Conservation (phyloP, 495 filamentous ascomycete genomes). For the Penicillium fimorum region DNA sequence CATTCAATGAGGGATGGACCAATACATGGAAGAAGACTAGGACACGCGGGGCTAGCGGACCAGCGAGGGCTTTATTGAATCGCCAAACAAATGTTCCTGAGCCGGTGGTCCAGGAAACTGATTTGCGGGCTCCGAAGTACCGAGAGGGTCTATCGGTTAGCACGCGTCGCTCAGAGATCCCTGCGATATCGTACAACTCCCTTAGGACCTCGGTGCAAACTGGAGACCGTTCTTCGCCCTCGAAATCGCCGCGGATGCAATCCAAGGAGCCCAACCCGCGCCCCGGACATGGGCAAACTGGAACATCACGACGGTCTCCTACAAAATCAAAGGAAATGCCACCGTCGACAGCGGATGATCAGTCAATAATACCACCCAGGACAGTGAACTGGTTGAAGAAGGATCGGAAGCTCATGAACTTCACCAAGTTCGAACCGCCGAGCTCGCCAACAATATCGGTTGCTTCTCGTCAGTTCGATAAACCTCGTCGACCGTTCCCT, state of each 20-base stretch:
- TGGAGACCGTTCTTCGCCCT: background rate
- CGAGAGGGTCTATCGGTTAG: slow-evolving; percentile 7
- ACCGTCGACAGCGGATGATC: background rate
- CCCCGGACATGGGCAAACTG: background rate
- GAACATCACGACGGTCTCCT: slow-evolving; percentile 1
- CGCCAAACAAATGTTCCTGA: background rate
- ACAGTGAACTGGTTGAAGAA: slow-evolving; percentile 41
- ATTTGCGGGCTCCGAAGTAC: slow-evolving; percentile 9
- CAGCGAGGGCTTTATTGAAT: background rate
- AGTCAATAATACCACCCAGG: slow-evolving; percentile 5
- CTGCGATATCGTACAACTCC: background rate
- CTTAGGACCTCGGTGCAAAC: background rate
- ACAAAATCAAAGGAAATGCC: slow-evolving; percentile 8
- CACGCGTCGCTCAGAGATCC: slow-evolving; percentile 3
- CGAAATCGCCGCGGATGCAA: slow-evolving; percentile 6
- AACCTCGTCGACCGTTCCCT: slow-evolving; percentile 5
- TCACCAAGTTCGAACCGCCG: slow-evolving; percentile 39
- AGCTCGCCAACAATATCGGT: slow-evolving; percentile 39
- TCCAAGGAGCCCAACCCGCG: background rate
- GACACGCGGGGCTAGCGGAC: background rate
- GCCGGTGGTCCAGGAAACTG: slow-evolving; percentile 23
- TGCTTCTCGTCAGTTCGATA: slow-evolving; percentile 22
- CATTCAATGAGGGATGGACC: slow-evolving; percentile 60
- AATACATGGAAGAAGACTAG: slow-evolving; percentile 61
- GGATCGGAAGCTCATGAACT: slow-evolving; percentile 33